These are phyloP conservation scores for Hygrophila difformis DNA, from an alignment of 257 asterid genomes.

Conservation along the genomic window DNA sequence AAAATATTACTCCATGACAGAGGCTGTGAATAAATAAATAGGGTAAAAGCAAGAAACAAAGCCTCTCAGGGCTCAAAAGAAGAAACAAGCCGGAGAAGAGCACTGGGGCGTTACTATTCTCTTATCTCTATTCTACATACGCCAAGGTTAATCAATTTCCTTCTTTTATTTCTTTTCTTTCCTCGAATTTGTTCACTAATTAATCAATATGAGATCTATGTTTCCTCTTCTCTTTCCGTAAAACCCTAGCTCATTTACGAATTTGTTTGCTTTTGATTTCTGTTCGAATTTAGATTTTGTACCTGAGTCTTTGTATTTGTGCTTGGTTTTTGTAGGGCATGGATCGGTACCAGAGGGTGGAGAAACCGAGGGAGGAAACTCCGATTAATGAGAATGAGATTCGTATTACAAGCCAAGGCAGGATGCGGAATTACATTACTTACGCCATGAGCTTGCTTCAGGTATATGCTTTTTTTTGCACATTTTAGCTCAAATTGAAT, in stretches of 20 bases:
- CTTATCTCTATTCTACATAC: not conserved
- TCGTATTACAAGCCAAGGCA: conserved; percentile 67
- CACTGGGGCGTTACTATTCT: not conserved
- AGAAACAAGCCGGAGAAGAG: not conserved
- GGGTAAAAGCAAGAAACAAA: not conserved
- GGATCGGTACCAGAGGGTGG: conserved; percentile 75
- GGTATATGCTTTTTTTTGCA: not conserved
- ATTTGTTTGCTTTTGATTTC: no score
- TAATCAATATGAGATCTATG: not conserved
- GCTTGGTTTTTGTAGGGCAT: conserved; percentile 18
- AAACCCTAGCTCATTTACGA: not conserved
- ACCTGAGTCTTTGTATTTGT: not conserved
- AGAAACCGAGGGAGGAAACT: conserved; percentile 54
- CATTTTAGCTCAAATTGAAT: not conserved
- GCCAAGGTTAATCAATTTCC: not conserved
- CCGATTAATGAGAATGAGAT: conserved; percentile 62
- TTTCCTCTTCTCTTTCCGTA: not conserved
- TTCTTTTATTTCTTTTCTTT: no score
- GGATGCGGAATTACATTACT: conserved; percentile 66
- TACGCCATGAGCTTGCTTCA: conserved; percentile 35
- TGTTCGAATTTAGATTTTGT: not conserved
- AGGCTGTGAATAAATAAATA: not conserved
- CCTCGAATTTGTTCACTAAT: not conserved
- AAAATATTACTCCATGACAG: no score
- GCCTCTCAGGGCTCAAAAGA: not conserved